phyloP scores from a whole-genome alignment of 2,329 filamentous ascomycete species.

The Neoscytalidium dimidiatum region DNA sequence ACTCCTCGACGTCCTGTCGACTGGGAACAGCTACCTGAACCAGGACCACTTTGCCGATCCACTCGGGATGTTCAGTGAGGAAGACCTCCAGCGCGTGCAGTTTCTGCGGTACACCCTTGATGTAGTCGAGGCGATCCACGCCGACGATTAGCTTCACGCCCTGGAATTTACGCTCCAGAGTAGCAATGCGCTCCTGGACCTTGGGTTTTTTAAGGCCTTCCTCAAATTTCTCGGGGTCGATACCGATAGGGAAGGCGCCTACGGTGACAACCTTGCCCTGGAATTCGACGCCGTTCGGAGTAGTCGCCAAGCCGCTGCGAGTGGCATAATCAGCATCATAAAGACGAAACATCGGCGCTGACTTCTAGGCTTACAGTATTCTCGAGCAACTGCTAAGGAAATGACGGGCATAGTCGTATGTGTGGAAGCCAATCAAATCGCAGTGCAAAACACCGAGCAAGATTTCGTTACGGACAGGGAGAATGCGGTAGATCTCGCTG shows the following conservation, averaged over 20 bases:
- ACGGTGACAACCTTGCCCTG: conserved; percentile 86
- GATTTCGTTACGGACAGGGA: conserved; percentile 88
- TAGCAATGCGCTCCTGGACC: conserved; percentile 83
- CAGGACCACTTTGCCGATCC: conserved; percentile 95
- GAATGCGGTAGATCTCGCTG: conserved; percentile 93
- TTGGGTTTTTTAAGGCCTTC: conserved; percentile 83
- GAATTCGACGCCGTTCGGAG: conserved; percentile 91
- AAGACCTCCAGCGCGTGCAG: conserved; percentile 96
- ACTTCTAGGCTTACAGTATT: conserved; percentile 67
- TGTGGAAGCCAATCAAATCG: conserved; percentile 96
- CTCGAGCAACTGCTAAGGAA: conserved; percentile 97
- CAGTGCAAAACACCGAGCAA: conserved; percentile 86
- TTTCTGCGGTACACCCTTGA: conserved; percentile 98
- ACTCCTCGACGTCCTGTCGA: conserved; percentile 94
- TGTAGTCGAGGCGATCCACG: conserved; percentile 95
- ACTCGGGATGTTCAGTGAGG: conserved; percentile 93
- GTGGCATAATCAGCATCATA: conserved; percentile 20
- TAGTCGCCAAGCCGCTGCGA: conserved; percentile 67
- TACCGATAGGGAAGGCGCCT: conserved; percentile 95
- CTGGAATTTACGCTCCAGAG: conserved; percentile 86
- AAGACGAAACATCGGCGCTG: background rate
- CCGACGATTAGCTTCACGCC: conserved; percentile 96
- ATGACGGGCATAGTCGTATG: conserved; percentile 97
- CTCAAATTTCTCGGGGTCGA: conserved; percentile 94
- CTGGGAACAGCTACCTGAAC: conserved; percentile 96